Evolutionary conservation across 2,329 filamentous ascomycete genomes (phyloP).

Genomic region (Cordyceps javanica): DNA sequence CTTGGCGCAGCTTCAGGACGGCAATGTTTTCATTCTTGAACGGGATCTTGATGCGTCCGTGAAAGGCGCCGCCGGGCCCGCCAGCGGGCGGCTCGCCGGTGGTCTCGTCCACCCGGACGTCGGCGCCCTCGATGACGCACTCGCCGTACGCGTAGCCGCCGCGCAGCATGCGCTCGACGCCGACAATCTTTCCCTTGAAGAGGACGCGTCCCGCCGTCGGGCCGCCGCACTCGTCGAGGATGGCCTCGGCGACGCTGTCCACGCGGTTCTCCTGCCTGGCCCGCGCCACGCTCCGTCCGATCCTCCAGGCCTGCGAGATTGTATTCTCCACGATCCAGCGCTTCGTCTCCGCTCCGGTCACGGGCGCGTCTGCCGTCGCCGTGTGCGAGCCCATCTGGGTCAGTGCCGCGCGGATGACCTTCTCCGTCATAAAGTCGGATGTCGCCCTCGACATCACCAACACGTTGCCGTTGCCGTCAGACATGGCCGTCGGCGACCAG

Average conservation of each 20-base stretch:
- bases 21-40: slow-evolving; percentile 72
- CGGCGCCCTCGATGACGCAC: slow-evolving; percentile 47
- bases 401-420: slow-evolving; percentile 44
- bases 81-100: background rate
- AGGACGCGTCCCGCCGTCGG: slow-evolving; percentile 46
- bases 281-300: slow-evolving; percentile 52
- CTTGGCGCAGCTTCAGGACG: slow-evolving; percentile 35
- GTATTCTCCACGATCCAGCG: slow-evolving; percentile 48
- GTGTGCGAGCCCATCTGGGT: slow-evolving; percentile 50
- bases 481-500: slow-evolving; percentile 40
- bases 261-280: slow-evolving; percentile 44
- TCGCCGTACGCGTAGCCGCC: slow-evolving; percentile 56
- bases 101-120: slow-evolving; percentile 28
- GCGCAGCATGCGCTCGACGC: slow-evolving; percentile 49
- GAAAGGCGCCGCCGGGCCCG: slow-evolving; percentile 23
- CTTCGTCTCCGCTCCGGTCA: slow-evolving; percentile 42
- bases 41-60: slow-evolving; percentile 54
- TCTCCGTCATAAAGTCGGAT: slow-evolving; percentile 42
- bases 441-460: slow-evolving; percentile 42
- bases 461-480: slow-evolving; percentile 47
- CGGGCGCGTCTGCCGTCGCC: slow-evolving; percentile 41
- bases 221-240: slow-evolving; percentile 53
- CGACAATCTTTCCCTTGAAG: slow-evolving; percentile 59
- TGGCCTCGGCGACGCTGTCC: slow-evolving; percentile 49
- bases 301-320: slow-evolving; percentile 49